Base-by-base conservation (phyloP, 2,329 filamentous ascomycete species). In the Curvularia spicifera region DNA sequence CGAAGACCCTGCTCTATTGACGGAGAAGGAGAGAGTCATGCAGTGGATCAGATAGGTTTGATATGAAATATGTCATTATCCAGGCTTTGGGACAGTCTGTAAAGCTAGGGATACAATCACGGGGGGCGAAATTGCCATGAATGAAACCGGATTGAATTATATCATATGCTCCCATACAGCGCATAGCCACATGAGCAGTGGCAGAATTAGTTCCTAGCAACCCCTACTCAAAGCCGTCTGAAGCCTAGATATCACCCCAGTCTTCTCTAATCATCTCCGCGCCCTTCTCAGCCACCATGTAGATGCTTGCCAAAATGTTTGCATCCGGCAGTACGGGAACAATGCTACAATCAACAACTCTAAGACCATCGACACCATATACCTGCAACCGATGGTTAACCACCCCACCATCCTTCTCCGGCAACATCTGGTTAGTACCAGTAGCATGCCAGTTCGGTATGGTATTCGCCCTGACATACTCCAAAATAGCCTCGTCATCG, bases 381-480 rank as follows among this genome's bases (percentile, higher is more conserved):
- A 77, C 73, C 29, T 63, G 60, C 44, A 75, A 31, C 26, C 64
- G 57, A 2, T 60, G 51, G 44, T 74, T 68, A 6, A 77, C 75
- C 6, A 76, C 74, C 24, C 74, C 74, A 0, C 72, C 73, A 35
- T 72, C 53, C 39, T 70, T 68, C 31, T 60, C 44, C 2, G 70
- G 62, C 55, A 72, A 43, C 72, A 76, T 75, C 8, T 67, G 68
- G 15, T 69, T 72, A 1, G 75, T 78, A 5, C 77, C 76, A 1
- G 73, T 60, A 2, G 73, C 71, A 56, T 77, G 73, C 66, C 70
- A 76, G 15, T 63, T 63, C 1, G 63, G 65, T 22, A 68, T 63
- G 0, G 65, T 63, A n/a, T 63, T 68, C 3, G 61, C 57, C n/a
- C 64, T 60, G 18, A 76, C 64, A 18, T 65, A 66, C 20, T 67